These are phyloP conservation scores for Luzula sylvatica DNA, from an alignment of 176 grass and related monocot genomes.

Conservation along the genomic window DNA sequence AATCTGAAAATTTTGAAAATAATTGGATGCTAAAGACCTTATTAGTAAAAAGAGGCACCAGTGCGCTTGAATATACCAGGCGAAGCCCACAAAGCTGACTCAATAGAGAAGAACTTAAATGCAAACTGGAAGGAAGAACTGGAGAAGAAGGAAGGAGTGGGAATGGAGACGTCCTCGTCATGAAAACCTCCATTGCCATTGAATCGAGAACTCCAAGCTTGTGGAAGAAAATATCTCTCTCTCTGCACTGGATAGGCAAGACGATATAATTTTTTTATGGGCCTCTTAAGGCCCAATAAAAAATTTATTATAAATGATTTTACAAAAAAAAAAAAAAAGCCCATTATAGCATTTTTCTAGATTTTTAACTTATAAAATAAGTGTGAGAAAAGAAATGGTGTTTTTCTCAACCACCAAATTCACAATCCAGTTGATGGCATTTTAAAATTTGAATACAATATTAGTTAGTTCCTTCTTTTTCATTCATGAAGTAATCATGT, in stretches of 20 bases:
- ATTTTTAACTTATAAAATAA: background rate
- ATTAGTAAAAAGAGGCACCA: too few species aligned
- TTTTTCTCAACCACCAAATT: constrained; percentile 2
- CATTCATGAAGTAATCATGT: background rate
- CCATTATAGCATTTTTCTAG: too few species aligned
- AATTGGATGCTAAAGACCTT: background rate
- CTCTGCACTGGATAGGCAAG: background rate
- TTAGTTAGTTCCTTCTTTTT: background rate
- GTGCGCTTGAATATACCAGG: background rate
- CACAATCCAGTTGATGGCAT: too few species aligned
- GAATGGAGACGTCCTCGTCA: background rate
- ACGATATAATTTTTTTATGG: background rate
- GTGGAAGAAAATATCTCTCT: constrained; percentile 18
- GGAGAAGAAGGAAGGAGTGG: constrained; percentile 12
- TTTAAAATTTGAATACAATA: too few species aligned
- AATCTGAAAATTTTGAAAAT: constrained; percentile 1
- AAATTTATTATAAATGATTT: too few species aligned
- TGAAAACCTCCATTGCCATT: constrained; percentile 15
- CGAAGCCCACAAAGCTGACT: constrained; percentile 1
- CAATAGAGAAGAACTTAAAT: background rate
- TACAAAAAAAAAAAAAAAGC: too few species aligned
- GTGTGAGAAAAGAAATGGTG: background rate
- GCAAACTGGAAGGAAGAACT: background rate
- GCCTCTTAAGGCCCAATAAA: too few species aligned
- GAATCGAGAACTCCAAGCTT: background rate